phyloP scores from a whole-genome alignment of 495 filamentous ascomycete species.

The Penicillium odoratum region DNA sequence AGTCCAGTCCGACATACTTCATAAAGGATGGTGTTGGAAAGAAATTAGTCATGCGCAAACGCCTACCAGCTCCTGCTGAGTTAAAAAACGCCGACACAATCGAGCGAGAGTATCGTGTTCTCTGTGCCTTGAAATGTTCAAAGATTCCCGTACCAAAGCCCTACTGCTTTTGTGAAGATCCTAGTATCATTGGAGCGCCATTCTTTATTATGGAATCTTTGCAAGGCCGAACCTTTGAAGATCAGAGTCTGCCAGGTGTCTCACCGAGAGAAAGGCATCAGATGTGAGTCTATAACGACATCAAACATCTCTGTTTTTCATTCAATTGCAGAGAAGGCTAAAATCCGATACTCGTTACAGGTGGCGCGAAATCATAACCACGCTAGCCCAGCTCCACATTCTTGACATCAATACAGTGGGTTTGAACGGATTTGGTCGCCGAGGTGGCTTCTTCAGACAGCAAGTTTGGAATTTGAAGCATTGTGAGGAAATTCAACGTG shows the following conservation, averaged over 20 bases:
- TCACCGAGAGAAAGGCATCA: neutral
- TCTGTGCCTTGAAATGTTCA: neutral
- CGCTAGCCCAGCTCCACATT: neutral
- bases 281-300: neutral
- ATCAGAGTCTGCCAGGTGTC: neutral
- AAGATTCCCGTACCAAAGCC: neutral
- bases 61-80: neutral
- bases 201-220: conserved; percentile 1
- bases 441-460: neutral
- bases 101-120: conserved; percentile 5
- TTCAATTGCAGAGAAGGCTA: neutral
- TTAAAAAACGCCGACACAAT: neutral
- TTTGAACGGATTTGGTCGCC: neutral
- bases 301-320: neutral
- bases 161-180: conserved; percentile 1
- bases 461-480: neutral
- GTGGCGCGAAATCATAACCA: neutral
- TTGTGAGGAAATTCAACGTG: neutral
- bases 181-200: neutral
- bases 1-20: conserved; percentile 4
- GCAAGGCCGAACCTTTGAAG: conserved; percentile 2
- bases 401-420: neutral
- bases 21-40: neutral
- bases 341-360: neutral
- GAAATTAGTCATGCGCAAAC: conserved; percentile 3